These are phyloP conservation scores for Neonectria neomacrospora DNA, from an alignment of 2,329 filamentous ascomycete genomes.

Conservation along the genomic window DNA sequence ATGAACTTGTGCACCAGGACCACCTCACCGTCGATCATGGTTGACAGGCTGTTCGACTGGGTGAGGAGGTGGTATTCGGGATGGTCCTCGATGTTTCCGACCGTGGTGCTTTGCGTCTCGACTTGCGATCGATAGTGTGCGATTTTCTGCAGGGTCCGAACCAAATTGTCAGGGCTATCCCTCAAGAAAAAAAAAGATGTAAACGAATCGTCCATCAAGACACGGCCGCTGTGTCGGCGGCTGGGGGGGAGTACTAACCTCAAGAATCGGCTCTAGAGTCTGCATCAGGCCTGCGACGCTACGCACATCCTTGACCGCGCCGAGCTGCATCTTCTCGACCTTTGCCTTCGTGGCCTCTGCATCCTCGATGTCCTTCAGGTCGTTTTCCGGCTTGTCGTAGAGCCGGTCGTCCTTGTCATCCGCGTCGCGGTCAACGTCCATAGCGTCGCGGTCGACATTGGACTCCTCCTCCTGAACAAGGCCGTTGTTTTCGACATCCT, in stretches of 20 bases:
- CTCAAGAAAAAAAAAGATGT: slow-evolving; percentile 65
- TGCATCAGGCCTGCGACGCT: slow-evolving; percentile 85
- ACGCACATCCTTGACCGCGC: slow-evolving; percentile 78
- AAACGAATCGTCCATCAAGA: slow-evolving; percentile 61
- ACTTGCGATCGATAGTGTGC: slow-evolving; percentile 77
- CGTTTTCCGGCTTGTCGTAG: slow-evolving; percentile 54
- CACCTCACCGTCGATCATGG: slow-evolving; percentile 92
- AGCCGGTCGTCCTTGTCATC: slow-evolving; percentile 64
- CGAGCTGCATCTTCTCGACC: slow-evolving; percentile 84
- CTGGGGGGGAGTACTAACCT: slow-evolving; percentile 69
- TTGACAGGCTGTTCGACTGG: slow-evolving; percentile 88
- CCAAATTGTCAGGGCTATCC: slow-evolving; percentile 75
- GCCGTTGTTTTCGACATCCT: slow-evolving; percentile 67
- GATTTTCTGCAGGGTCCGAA: slow-evolving; percentile 76
- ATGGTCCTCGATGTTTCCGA: slow-evolving; percentile 91
- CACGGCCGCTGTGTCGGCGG: slow-evolving; percentile 33
- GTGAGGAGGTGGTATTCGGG: slow-evolving; percentile 91
- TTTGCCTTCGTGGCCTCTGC: slow-evolving; percentile 79
- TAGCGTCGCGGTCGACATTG: slow-evolving; percentile 63
- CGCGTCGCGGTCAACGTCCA: slow-evolving; percentile 53
- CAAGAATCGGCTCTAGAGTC: slow-evolving; percentile 80
- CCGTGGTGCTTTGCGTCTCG: slow-evolving; percentile 69
- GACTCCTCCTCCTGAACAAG: slow-evolving; percentile 55
- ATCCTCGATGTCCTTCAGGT: slow-evolving; percentile 66
- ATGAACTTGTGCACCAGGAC: slow-evolving; percentile 96